Evolutionary conservation across 768 basidiomycete species (phyloP), one percentile per base, ranked within the genome.

Genomic region (Mrakia gelida): DNA sequence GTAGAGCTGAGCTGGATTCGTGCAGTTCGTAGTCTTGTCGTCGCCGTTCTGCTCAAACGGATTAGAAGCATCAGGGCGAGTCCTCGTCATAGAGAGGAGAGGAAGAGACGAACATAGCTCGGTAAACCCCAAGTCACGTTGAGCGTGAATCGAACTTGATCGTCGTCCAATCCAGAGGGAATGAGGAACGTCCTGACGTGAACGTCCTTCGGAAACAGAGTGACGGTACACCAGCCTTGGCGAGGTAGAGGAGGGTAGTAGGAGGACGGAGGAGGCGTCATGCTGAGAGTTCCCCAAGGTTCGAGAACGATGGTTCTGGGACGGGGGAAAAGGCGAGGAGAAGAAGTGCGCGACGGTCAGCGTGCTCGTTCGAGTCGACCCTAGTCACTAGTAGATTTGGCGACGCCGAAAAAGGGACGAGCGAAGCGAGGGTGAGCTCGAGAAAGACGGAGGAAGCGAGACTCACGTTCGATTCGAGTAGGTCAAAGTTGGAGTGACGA

Each of bases 381-480:
- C 38, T 3, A 8, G 38, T 8, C 38, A 38, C 8, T 3, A 38
- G 38, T 8, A 38, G 38, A 38, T 38, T 38, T 54, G 11, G 16
- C 52, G 4, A 15, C 3, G 52, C 52, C 23, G 16, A 54, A 3
- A 6, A 23, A 5, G 7, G 38, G 21, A 11, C n/a, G n/a, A n/a
- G n/a, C n/a, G 34, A 32, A 68, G 34, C 32, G 32, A 32, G 30
- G 6, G 38, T 13, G 10, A 32, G 38, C 38, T 38, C 38, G 41
- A 70, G 23, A 30, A 41, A n/a, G 67, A 41, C 32, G 38, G 28
- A 28, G 9, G 30, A 13, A 9, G 11, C 8, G 0, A 41, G 26
- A 41, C 67, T 70, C 67, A 70, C 67, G 67, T 70, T 45, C 41
- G 67, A n/a, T 70, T 43, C 4, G 67, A 70, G 41, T 70, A 70